These are phyloP conservation scores for Deakozyma indianensis DNA, from an alignment of 805 yeast genomes.

Conservation along the genomic window DNA sequence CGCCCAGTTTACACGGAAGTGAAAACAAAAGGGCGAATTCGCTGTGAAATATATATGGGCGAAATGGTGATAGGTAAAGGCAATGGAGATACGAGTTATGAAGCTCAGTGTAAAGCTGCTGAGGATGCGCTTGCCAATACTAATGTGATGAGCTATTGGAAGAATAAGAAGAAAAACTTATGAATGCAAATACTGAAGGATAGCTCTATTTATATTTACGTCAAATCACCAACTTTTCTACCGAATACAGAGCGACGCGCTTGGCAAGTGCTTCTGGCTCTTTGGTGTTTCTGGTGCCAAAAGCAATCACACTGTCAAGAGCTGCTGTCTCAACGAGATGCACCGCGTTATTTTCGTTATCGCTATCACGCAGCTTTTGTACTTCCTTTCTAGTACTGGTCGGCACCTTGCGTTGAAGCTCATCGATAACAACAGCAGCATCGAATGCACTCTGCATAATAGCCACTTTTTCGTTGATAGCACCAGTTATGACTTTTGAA, in stretches of 20 bases:
- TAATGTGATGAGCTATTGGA: neutral
- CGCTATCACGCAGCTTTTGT: neutral
- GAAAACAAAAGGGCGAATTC: neutral
- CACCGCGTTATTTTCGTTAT: neutral
- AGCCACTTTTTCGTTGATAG: conserved; percentile 35
- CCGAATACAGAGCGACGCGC: neutral
- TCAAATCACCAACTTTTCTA: neutral
- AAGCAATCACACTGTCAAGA: neutral
- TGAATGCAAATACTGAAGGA: neutral
- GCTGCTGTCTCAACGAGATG: neutral
- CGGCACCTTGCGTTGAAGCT: conserved; percentile 12
- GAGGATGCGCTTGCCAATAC: neutral
- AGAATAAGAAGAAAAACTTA: neutral
- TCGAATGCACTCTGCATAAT: conserved; percentile 15
- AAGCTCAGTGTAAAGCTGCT: neutral
- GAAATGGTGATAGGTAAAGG: neutral
- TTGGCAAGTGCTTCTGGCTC: neutral
- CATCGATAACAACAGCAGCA: conserved; percentile 14
- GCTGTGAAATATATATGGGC: neutral
- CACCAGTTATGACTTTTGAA: conserved; percentile 29
- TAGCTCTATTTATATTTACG: neutral
- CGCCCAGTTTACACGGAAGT: neutral
- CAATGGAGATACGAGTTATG: neutral
- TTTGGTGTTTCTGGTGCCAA: neutral
- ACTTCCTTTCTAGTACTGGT: neutral